These are phyloP conservation scores for Mycocentrospora acerina DNA, from an alignment of 2,329 filamentous ascomycete genomes.

Conservation along the genomic window DNA sequence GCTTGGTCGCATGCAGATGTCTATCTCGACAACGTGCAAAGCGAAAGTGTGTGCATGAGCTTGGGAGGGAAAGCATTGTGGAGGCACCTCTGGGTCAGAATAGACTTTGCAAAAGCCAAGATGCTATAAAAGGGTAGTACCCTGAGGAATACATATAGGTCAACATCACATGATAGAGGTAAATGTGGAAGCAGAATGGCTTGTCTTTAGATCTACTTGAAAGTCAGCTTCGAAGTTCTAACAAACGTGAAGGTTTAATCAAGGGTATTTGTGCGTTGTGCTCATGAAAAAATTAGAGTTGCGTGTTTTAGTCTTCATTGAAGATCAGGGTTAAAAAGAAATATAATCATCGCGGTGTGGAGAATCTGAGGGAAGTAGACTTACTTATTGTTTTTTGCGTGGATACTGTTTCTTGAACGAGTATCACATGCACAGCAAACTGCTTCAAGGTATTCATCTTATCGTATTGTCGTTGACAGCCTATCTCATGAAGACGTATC, in stretches of 20 bases:
- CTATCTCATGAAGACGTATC: constrained; percentile 34
- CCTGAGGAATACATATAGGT: background rate
- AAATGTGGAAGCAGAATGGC: too few species aligned
- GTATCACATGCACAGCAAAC: constrained; percentile 26
- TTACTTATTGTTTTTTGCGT: constrained; percentile 33
- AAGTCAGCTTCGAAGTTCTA: constrained; percentile 19
- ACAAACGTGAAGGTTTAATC: constrained; percentile 3
- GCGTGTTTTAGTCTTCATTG: constrained; percentile 61
- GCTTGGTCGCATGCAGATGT: constrained; percentile 66
- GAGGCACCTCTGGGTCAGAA: constrained; percentile 59
- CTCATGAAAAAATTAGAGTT: constrained; percentile 74
- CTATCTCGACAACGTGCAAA: constrained; percentile 60
- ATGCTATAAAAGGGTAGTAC: constrained; percentile 12
- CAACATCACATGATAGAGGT: background rate
- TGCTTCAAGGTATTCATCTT: constrained; percentile 26
- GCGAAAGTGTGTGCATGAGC: constrained; percentile 63
- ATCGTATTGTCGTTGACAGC: constrained; percentile 38
- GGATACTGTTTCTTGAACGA: constrained; percentile 14
- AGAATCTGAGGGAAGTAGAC: constrained; percentile 16
- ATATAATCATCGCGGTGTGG: constrained; percentile 57
- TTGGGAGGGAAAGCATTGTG: constrained; percentile 60
- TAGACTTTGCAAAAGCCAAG: constrained; percentile 41
- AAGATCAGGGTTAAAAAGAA: constrained; percentile 64
- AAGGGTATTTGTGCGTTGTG: constrained; percentile 10
- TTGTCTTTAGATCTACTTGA: constrained; percentile 16